Evolutionary conservation across 208 protist species (phyloP).

Genomic region (Trichomonas vaginalis): DNA sequence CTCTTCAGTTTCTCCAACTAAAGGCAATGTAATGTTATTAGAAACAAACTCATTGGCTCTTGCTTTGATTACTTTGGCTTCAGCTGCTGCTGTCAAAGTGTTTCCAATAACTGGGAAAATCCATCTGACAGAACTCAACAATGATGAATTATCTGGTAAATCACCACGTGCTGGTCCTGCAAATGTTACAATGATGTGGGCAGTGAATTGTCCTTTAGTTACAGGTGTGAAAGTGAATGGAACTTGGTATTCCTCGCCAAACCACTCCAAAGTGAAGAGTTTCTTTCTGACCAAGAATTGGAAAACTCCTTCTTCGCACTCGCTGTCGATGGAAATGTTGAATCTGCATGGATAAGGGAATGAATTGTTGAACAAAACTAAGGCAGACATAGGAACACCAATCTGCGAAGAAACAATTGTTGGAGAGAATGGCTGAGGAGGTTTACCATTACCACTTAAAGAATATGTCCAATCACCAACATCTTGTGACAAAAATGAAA

Average conservation of each 20-base stretch:
- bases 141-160: background rate
- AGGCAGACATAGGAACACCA: background rate
- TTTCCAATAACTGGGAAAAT: slow-evolving; percentile 11
- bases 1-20: background rate
- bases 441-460: background rate
- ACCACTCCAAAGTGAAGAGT: background rate
- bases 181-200: background rate
- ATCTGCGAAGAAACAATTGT: background rate
- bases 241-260: background rate
- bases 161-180: background rate
- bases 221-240: background rate
- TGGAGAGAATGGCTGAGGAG: background rate
- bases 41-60: background rate
- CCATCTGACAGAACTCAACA: background rate
- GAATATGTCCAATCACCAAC: background rate
- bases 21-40: background rate
- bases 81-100: background rate
- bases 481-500: background rate
- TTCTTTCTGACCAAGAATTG: background rate
- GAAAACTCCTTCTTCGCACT: background rate
- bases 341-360: background rate
- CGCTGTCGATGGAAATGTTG: background rate
- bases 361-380: background rate
- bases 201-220: background rate
- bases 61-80: background rate